phyloP scores from a whole-genome alignment of 768 basidiomycete species.

The Panaeolus papilionaceus region DNA sequence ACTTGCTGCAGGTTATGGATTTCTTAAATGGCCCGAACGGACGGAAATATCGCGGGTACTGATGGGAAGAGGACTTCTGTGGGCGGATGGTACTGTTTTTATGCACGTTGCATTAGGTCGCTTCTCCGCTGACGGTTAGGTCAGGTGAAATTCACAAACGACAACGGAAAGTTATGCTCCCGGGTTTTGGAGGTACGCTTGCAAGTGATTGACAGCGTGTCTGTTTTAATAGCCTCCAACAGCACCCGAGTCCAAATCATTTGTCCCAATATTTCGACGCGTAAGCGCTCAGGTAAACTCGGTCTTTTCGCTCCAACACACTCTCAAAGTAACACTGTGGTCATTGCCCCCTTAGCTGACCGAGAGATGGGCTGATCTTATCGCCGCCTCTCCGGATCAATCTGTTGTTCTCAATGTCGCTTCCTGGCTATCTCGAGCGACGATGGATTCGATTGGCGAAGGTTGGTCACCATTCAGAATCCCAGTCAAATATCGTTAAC shows the following conservation, averaged over 20 bases:
- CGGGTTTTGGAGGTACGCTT: conserved; percentile 55
- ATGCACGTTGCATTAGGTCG: conserved; percentile 4
- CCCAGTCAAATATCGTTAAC: not conserved
- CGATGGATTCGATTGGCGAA: conserved; percentile 58
- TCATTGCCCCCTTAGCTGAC: conserved; percentile 42
- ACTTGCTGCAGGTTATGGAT: conserved; percentile 50
- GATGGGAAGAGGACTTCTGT: conserved; percentile 58
- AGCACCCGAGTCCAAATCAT: conserved; percentile 55
- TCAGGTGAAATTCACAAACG: conserved; percentile 55
- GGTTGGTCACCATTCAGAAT: conserved; percentile 33
- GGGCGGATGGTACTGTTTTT: conserved; percentile 53
- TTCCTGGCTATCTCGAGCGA: conserved; percentile 54
- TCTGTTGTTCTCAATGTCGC: conserved; percentile 53
- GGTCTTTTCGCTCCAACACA: conserved; percentile 24
- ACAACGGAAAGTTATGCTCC: conserved; percentile 59
- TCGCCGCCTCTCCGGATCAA: conserved; percentile 48
- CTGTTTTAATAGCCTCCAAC: conserved; percentile 16
- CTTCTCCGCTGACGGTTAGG: not conserved
- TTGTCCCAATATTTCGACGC: conserved; percentile 53
- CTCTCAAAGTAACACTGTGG: not conserved
- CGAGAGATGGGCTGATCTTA: conserved; percentile 55
- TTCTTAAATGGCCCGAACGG: conserved; percentile 56
- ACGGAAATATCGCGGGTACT: conserved; percentile 55
- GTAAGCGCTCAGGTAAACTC: conserved; percentile 45
- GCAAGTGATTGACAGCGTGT: conserved; percentile 1